Evolutionary conservation across 306 rosid species (phyloP).

Genomic region (Styphnolobium japonicum): DNA sequence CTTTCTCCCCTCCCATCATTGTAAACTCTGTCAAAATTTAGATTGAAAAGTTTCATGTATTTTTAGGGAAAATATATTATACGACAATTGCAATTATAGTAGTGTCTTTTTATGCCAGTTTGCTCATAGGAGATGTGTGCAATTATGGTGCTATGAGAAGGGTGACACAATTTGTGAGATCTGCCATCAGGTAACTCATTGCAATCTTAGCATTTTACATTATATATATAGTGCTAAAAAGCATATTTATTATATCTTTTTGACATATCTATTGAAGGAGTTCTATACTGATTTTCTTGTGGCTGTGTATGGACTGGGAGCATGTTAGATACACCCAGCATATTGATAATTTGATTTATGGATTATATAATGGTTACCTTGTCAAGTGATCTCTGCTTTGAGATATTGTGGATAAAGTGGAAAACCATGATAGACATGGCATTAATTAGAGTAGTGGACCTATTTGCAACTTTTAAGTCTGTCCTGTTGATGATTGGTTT

Average conservation of each 20-base stretch:
- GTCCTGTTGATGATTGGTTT: background rate
- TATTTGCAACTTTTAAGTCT: background rate
- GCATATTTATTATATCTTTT: background rate
- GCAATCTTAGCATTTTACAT: background rate
- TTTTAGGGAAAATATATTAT: background rate
- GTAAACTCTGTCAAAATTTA: background rate
- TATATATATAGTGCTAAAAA: background rate
- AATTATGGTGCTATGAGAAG: slow-evolving; percentile 74
- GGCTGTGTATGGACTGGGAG: background rate
- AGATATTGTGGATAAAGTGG: background rate
- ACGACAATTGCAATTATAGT: background rate
- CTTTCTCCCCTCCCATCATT: background rate
- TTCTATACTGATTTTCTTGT: background rate
- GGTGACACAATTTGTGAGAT: slow-evolving; percentile 66
- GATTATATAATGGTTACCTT: background rate
- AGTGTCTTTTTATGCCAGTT: slow-evolving; percentile 36
- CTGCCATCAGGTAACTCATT: slow-evolving; percentile 52
- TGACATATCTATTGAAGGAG: background rate
- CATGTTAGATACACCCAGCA: background rate
- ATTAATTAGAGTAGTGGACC: background rate
- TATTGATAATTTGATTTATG: background rate
- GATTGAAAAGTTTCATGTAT: background rate
- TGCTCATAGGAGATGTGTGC: slow-evolving; percentile 69
- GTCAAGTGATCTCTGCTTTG: background rate
- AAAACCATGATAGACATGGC: background rate